phyloP scores from a whole-genome alignment of 495 filamentous ascomycete species.

The Penicillium mononematosum region DNA sequence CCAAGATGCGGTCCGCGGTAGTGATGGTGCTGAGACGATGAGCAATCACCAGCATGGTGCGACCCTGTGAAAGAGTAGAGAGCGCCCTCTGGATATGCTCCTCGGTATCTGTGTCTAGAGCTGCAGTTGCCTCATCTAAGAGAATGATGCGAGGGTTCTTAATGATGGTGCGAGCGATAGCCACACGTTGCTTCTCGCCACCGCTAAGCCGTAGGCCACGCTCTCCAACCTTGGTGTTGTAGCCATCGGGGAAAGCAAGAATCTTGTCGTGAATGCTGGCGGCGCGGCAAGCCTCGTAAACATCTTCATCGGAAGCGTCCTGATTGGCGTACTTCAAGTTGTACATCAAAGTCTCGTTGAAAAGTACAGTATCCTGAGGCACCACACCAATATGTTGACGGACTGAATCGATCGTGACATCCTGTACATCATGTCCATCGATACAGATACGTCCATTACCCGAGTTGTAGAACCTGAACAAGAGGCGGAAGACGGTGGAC shows the following conservation, averaged over 20 bases:
- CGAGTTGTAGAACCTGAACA: conserved; percentile 93
- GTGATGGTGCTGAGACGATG: conserved; percentile 95
- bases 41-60: conserved; percentile 81
- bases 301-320: conserved; percentile 77
- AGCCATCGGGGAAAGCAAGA: conserved; percentile 86
- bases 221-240: conserved; percentile 90
- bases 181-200: conserved; percentile 95
- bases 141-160: conserved; percentile 96
- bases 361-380: conserved; percentile 92
- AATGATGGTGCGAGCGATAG: conserved; percentile 93
- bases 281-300: conserved; percentile 83
- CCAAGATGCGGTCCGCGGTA: conserved; percentile 89
- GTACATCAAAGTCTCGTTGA: conserved; percentile 97
- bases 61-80: conserved; percentile 71
- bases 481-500: conserved; percentile 91
- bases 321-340: conserved; percentile 95
- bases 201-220: conserved; percentile 89
- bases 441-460: conserved; percentile 73
- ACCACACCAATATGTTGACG: conserved; percentile 90
- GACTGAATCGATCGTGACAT: conserved; percentile 90
- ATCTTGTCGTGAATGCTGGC: conserved; percentile 98
- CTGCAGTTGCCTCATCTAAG: conserved; percentile 93
- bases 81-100: conserved; percentile 91
- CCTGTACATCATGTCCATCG: conserved; percentile 79
- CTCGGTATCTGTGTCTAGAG: conserved; percentile 92